Evolutionary conservation across 2,329 filamentous ascomycete genomes (phyloP).

Genomic region (Trichophyton benhamiae): DNA sequence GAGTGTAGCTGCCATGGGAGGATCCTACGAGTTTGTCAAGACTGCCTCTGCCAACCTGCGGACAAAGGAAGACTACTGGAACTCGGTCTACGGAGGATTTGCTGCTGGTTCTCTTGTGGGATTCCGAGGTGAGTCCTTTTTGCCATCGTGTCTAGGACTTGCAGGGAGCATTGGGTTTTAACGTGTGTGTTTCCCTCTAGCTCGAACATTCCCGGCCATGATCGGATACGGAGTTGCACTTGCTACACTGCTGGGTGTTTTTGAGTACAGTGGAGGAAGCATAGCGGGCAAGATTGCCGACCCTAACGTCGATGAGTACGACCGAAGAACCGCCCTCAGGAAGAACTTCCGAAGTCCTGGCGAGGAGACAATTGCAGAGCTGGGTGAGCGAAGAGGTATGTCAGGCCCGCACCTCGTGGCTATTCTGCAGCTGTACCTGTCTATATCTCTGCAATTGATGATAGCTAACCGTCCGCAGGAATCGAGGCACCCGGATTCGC

Average conservation of each 20-base stretch:
- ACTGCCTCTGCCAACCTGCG: slow-evolving; percentile 72
- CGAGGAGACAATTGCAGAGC: slow-evolving; percentile 65
- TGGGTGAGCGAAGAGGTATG: slow-evolving; percentile 81
- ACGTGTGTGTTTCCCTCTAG: slow-evolving; percentile 29
- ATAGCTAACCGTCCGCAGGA: slow-evolving; percentile 38
- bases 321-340: slow-evolving; percentile 61
- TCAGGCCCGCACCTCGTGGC: slow-evolving; percentile 8
- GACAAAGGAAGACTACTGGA: slow-evolving; percentile 68
- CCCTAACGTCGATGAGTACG: slow-evolving; percentile 57
- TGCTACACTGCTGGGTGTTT: slow-evolving; percentile 48
- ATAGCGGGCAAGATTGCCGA: slow-evolving; percentile 45
- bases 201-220: slow-evolving; percentile 55
- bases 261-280: slow-evolving; percentile 54
- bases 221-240: slow-evolving; percentile 54
- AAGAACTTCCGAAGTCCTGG: slow-evolving; percentile 61
- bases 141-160: too few relatives aligned
- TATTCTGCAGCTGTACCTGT: neutral
- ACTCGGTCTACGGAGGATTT: slow-evolving; percentile 64
- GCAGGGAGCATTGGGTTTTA: too few relatives aligned
- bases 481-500: slow-evolving; percentile 72
- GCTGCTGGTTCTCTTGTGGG: slow-evolving; percentile 61
- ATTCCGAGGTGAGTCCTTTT: slow-evolving; percentile 48
- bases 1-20: slow-evolving; percentile 54
- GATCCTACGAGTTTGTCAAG: slow-evolving; percentile 64
- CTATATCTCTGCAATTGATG: slow-evolving; percentile 9